A percentile compares a stretch with the other conserved stretches of the same genome.
Evolutionary conservation across 257 asterid genomes (phyloP).

Genomic region (Echium plantagineum): DNA sequence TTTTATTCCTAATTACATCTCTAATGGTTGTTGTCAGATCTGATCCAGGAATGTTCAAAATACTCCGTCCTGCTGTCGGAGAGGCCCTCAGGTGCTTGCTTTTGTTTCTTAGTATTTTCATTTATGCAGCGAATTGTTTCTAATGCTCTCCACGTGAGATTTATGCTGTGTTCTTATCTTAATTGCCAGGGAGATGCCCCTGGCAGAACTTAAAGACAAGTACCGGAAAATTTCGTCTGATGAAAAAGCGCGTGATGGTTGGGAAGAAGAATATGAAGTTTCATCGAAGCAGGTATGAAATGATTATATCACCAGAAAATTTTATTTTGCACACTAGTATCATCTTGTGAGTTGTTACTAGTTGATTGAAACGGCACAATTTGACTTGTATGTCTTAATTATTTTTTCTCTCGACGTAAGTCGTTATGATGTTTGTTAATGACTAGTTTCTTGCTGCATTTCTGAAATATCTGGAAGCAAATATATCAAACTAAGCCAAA

Average conservation of each 20-base stretch:
- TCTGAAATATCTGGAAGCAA: too few species aligned
- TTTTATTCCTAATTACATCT: not conserved
- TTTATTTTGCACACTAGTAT: not conserved
- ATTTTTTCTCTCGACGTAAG: not conserved
- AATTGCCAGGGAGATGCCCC: constrained; percentile 80
- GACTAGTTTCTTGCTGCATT: not conserved
- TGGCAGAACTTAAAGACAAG: constrained; percentile 70
- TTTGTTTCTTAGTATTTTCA: constrained; percentile 3
- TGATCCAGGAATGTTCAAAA: constrained; percentile 63
- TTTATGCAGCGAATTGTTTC: not conserved
- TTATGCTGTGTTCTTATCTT: constrained; percentile 5
- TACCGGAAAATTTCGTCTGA: constrained; percentile 51
- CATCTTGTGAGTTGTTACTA: not conserved
- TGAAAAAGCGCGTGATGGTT: constrained; percentile 70
- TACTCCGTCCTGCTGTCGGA: constrained; percentile 82
- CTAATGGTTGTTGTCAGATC: constrained; percentile 36
- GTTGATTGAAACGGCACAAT: not conserved
- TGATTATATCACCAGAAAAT: not conserved
- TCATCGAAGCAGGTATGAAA: constrained; percentile 69
- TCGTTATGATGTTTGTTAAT: not conserved
- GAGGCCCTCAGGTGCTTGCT: constrained; percentile 70
- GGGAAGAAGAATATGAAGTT: constrained; percentile 73
- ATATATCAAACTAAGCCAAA: too few species aligned
- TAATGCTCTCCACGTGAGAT: not conserved
- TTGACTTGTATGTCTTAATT: not conserved